Conservation (phyloP, 306 rosid species). For the Cajanus cajan region DNA sequence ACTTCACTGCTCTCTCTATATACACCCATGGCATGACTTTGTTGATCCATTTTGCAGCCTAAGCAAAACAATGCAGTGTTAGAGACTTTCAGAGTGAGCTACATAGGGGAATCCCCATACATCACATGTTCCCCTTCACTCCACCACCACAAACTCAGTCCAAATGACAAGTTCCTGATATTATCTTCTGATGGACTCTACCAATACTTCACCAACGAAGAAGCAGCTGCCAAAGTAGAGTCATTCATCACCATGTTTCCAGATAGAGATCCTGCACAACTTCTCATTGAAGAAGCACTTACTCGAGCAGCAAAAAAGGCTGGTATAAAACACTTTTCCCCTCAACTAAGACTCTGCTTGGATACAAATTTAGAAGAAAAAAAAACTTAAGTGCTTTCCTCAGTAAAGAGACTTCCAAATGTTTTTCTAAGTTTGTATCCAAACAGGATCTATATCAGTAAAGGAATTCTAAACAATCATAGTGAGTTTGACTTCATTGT, state of each 20-base stretch:
- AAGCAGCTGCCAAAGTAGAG: constrained; percentile 67
- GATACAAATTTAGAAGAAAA: too few species aligned
- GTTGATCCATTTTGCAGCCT: constrained; percentile 55
- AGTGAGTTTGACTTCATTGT: constrained; percentile 21
- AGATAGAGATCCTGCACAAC: constrained; percentile 83
- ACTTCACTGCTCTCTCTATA: neutral
- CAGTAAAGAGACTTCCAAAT: too few species aligned
- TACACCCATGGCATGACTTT: neutral
- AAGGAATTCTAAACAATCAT: neutral
- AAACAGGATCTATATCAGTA: neutral
- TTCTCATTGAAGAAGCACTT: constrained; percentile 68
- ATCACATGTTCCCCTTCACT: constrained; percentile 68
- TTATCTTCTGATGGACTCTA: constrained; percentile 89
- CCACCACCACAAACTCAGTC: constrained; percentile 56
- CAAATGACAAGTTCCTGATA: constrained; percentile 66
- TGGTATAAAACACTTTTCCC: constrained; percentile 32
- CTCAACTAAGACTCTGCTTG: neutral
- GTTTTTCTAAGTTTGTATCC: too few species aligned
- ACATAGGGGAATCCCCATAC: constrained; percentile 71
- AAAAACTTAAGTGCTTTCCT: too few species aligned
- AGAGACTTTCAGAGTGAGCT: constrained; percentile 70
- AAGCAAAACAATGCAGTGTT: constrained; percentile 73
- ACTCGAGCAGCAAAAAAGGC: constrained; percentile 71
- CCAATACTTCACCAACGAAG: constrained; percentile 81
- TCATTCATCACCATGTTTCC: constrained; percentile 70